Base-by-base conservation (phyloP, 352 stramenopile genomes). In the Phytophthora litchii region DNA sequence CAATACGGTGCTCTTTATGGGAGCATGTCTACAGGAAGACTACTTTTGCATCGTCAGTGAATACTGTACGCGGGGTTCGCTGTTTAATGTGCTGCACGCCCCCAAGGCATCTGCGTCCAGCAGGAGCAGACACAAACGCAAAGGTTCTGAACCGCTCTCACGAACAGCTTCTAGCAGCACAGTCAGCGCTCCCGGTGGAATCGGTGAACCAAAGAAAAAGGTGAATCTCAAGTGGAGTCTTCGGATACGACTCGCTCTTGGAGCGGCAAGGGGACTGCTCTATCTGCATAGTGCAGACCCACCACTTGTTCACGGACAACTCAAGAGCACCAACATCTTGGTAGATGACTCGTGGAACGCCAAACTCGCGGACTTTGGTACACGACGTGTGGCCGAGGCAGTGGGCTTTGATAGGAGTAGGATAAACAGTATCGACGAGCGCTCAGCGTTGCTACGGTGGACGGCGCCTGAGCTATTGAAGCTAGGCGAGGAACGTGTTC, bases 1-100 rank as follows among this genome's bases (percentile, higher is more conserved):
- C 3, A 99, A 99, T 76, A 98, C 98, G 20, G 97, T 98, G 60
- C 79, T 99, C 17, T 99, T 99, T 71, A 99, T 99, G 92, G 97
- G 96, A 36, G 96, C 96, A 31, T 99, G 95, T 74, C 80, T 99
- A 12, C 83, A 97, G 54, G 90, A 96, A 50, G 93, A 97, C 37
- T 97, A 98, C 68, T 93, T 98, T 49, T 98, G 94, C 41, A 98
- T 99, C 49, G 84, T 99, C 20, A 99, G 83, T 57, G 96, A 99
- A 72, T 93, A 97, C 43, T 98, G 95, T 56, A 91, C 88, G 29
- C 84, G 97, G 25, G 95, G 96, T 13, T 98, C 92, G 12, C 78
- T 99, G 12, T 99, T 92, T 71, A 96, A 99, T 74, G 91, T 98
- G 36, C 72, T 99, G 47, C 83, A 95, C 52, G 72, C 51, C 16